A percentile compares a stretch with the other conserved stretches of the same genome.
Conservation (phyloP, 129 eudicot genomes). For the Logfia minima region DNA sequence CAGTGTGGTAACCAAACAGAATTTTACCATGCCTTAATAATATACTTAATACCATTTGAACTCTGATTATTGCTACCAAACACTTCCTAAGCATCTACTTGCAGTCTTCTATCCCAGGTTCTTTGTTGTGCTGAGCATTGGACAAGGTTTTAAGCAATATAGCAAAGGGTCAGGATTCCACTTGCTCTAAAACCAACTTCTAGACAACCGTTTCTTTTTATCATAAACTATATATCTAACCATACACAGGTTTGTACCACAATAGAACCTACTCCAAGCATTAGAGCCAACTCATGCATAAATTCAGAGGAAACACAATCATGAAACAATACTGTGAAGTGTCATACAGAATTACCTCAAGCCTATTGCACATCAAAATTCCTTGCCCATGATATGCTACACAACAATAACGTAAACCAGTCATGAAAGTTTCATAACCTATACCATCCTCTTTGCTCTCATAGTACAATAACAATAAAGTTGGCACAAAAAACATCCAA, state of each 20-base stretch:
- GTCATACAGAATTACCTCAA: background rate
- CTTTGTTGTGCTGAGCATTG: background rate
- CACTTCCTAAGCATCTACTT: background rate
- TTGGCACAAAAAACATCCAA: background rate
- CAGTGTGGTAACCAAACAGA: background rate
- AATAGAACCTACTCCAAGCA: background rate
- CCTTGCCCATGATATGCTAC: background rate
- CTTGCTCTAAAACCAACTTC: background rate
- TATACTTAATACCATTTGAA: background rate
- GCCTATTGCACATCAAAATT: background rate
- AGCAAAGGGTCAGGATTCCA: background rate
- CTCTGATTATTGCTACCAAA: background rate
- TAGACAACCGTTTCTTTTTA: background rate
- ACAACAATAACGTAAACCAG: background rate
- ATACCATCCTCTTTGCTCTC: background rate
- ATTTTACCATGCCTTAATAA: background rate
- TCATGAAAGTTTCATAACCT: background rate
- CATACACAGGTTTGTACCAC: background rate
- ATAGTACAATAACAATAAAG: background rate
- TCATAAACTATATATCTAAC: background rate
- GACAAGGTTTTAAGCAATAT: background rate
- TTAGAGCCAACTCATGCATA: background rate
- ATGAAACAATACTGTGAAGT: background rate
- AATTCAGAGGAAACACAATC: background rate
- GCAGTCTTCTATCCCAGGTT: background rate